Percentiles rank a stretch among this genome's conserved stretches.
phyloP scores from a whole-genome alignment of 805 yeast species.

The Brettanomyces naardenensis region DNA sequence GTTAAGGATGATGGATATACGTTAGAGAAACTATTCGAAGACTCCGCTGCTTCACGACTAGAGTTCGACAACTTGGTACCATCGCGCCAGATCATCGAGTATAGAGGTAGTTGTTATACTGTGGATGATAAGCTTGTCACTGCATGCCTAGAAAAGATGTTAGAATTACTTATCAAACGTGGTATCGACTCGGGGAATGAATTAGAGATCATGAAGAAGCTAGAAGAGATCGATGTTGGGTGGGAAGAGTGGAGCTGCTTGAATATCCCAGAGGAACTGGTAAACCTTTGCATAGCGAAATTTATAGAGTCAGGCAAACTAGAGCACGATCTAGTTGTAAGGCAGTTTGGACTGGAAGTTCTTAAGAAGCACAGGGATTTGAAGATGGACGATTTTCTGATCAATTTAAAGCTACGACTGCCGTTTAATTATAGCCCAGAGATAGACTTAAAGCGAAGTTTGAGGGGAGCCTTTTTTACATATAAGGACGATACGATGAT shows the following conservation, averaged over 20 bases:
- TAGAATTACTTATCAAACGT: slow-evolving; percentile 1
- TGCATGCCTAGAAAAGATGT: slow-evolving; percentile 2
- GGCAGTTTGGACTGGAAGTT: slow-evolving; percentile 10
- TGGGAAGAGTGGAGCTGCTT: neutral
- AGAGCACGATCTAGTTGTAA: slow-evolving; percentile 5
- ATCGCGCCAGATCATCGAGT: slow-evolving; percentile 1
- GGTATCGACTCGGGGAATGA: slow-evolving; percentile 1
- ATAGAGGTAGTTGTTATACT: slow-evolving; percentile 2
- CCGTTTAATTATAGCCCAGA: slow-evolving; percentile 48
- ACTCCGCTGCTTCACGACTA: slow-evolving; percentile 2
- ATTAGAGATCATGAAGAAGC: slow-evolving; percentile 6
- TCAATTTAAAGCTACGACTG: slow-evolving; percentile 54
- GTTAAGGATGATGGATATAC: neutral
- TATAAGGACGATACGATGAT: slow-evolving; percentile 28
- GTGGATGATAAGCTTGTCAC: slow-evolving; percentile 3
- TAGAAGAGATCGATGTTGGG: neutral
- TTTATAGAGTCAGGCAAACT: slow-evolving; percentile 3
- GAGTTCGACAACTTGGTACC: slow-evolving; percentile 4
- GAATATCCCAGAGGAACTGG: neutral
- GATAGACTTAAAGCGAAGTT: slow-evolving; percentile 46
- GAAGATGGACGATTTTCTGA: slow-evolving; percentile 43
- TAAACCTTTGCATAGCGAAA: slow-evolving; percentile 2
- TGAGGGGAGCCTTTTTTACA: slow-evolving; percentile 28
- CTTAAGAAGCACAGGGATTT: slow-evolving; percentile 5
- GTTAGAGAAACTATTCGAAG: slow-evolving; percentile 9